These are phyloP conservation scores for Colletotrichum camelliae DNA, from an alignment of 2,329 filamentous ascomycete genomes.

Conservation along the genomic window DNA sequence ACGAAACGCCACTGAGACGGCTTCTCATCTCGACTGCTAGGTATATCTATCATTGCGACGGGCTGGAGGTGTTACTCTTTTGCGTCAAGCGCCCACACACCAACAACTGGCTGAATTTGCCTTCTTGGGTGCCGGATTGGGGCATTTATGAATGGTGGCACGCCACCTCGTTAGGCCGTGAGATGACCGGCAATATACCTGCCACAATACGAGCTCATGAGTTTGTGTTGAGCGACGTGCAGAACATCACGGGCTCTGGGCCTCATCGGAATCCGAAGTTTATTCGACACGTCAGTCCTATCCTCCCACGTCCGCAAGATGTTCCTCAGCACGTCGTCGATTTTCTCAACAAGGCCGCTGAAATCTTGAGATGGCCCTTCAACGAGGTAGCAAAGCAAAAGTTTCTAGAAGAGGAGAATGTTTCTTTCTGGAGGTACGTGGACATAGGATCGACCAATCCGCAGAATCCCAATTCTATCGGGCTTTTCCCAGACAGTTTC, in stretches of 20 bases:
- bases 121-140: neutral
- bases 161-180: too few relatives aligned
- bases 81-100: accelerated
- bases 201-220: neutral
- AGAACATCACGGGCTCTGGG: too few relatives aligned
- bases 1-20: neutral
- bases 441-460: too few relatives aligned
- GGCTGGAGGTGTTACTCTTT: neutral
- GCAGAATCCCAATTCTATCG: too few relatives aligned
- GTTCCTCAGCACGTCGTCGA: neutral
- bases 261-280: neutral
- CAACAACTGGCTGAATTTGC: neutral
- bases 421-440: too few relatives aligned
- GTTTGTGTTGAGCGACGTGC: accelerated
- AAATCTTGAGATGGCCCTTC: too few relatives aligned
- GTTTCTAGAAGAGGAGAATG: too few relatives aligned
- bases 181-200: neutral
- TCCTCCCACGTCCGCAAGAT: neutral
- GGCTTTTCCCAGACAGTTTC: too few relatives aligned
- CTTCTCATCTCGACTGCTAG: neutral
- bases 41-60: accelerated
- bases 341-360: neutral
- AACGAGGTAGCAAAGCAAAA: too few relatives aligned
- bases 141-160: neutral
- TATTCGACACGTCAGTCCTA: neutral